Base-by-base conservation (phyloP, 108 stramenopile genomes). In the Nitzschia sp. region DNA sequence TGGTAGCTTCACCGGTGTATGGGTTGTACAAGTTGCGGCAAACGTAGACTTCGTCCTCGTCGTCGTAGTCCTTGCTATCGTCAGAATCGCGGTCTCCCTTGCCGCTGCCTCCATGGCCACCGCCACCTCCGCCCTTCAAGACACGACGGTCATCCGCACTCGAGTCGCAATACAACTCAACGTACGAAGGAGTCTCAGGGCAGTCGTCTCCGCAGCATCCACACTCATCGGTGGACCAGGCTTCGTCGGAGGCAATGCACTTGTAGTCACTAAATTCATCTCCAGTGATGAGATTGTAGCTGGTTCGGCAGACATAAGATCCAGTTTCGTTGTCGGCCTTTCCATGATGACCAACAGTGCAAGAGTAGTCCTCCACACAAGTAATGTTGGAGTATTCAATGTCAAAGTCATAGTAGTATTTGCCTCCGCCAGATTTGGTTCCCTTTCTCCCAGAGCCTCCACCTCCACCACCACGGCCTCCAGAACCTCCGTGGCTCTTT, bases 161-260 rank as follows among this genome's bases (percentile, higher is more conserved):
- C 3, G 17, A 5, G 55, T 56, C 55, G 22, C 55, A 56, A 24
- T 15, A 20, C 26, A 24, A 20, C 15, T 56, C 55, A 29, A 56
- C 20, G 20, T 29, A 56, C 17, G 14, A 15, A 14, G 55, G 55
- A 29, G 15, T 15, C 15, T 14, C 20, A 20, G 55, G 46, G 17
- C 46, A 48, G 17, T 60, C 59, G 14, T 37, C 59, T 10, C 59
- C 59, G 20, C 59, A 60, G 59, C 59, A 60, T 20, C 59, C 59
- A 21, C 59, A 60, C 38, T 40, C 59, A 24, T 60, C 59, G 10
- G 41, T 60, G 17, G n/a, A 17, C 38, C 39, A 60, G 3, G 59
- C 59, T 42, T 40, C 38, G 8, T 60, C 59, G 17, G 20, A 7
- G 1, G 29, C n/a, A 60, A 60, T 60, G 59, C 59, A 60, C 15